phyloP scores from a whole-genome alignment of 495 filamentous ascomycete species.

The Xeromyces bisporus region DNA sequence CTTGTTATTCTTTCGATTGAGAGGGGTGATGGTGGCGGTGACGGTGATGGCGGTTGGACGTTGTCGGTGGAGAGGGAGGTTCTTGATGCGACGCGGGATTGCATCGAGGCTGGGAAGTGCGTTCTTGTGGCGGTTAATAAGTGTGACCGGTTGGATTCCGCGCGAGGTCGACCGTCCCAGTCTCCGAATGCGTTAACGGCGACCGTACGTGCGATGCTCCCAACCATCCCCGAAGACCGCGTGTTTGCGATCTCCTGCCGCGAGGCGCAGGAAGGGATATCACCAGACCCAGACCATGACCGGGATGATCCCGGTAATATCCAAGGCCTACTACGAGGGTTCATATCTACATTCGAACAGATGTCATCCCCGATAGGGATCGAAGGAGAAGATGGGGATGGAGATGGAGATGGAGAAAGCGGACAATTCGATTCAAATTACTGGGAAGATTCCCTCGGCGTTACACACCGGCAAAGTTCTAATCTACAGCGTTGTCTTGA shows the following conservation, averaged over 20 bases:
- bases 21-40: constrained; percentile 10
- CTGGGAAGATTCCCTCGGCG: constrained; percentile 73
- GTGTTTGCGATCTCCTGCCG: constrained; percentile 59
- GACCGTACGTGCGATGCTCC: constrained; percentile 16
- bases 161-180: not conserved
- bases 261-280: constrained; percentile 11
- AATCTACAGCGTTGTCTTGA: constrained; percentile 55
- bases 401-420: too few relatives aligned
- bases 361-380: constrained; percentile 47
- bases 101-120: constrained; percentile 36
- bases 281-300: not conserved
- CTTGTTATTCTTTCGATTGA: constrained; percentile 65
- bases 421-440: constrained; percentile 31
- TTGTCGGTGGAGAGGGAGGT: constrained; percentile 41
- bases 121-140: constrained; percentile 72
- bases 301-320: constrained; percentile 44
- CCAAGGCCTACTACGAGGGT: constrained; percentile 44
- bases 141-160: constrained; percentile 38
- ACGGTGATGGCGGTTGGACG: constrained; percentile 10
- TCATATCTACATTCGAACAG: constrained; percentile 49
- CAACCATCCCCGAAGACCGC: constrained; percentile 19
- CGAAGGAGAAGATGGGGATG: constrained; percentile 22
- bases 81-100: constrained; percentile 36
- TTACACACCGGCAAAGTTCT: constrained; percentile 74
- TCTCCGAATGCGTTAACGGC: constrained; percentile 7